Evolutionary conservation across 768 basidiomycete species (phyloP).

Genomic region (Crucibulum laeve): DNA sequence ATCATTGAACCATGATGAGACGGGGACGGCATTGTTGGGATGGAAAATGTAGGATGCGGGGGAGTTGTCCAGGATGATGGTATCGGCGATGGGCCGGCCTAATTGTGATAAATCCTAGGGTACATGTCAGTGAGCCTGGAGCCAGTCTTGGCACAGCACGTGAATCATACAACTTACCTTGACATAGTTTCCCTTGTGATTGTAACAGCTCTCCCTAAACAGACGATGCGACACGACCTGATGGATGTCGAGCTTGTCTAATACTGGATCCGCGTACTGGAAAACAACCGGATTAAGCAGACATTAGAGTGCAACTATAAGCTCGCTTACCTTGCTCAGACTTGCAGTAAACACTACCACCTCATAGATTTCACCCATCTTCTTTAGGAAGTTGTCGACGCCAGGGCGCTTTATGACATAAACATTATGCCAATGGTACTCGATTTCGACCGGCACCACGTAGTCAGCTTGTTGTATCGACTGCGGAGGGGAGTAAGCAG

Average conservation of each 20-base stretch:
- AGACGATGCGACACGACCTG: slow-evolving; percentile 90
- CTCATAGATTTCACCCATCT: slow-evolving; percentile 99
- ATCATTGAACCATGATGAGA: slow-evolving; percentile 99
- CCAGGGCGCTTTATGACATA: slow-evolving; percentile 99
- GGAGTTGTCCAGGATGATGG: slow-evolving; percentile 98
- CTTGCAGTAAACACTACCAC: slow-evolving; percentile 98
- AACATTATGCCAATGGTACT: slow-evolving; percentile 97
- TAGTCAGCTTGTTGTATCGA: slow-evolving; percentile 94
- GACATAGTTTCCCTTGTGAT: slow-evolving; percentile 98
- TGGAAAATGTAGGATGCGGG: slow-evolving; percentile 99
- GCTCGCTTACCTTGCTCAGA: slow-evolving; percentile 78
- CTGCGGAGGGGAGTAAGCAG: slow-evolving; percentile 35
- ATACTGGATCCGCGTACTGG: slow-evolving; percentile 98
- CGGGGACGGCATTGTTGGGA: slow-evolving; percentile 97
- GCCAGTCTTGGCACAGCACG: neutral
- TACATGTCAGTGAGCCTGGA: neutral
- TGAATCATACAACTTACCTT: slow-evolving; percentile 54
- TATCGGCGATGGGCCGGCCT: slow-evolving; percentile 88
- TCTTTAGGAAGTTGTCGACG: slow-evolving; percentile 93
- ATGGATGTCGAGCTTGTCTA: slow-evolving; percentile 93
- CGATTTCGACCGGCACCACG: slow-evolving; percentile 98
- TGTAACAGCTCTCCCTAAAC: slow-evolving; percentile 98
- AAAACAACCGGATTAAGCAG: slow-evolving; percentile 3
- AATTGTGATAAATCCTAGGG: slow-evolving; percentile 92
- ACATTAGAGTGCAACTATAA: slow-evolving; percentile 2